These are phyloP conservation scores for Rubus parviflorus DNA, from an alignment of 306 rosid species.

Conservation along the genomic window DNA sequence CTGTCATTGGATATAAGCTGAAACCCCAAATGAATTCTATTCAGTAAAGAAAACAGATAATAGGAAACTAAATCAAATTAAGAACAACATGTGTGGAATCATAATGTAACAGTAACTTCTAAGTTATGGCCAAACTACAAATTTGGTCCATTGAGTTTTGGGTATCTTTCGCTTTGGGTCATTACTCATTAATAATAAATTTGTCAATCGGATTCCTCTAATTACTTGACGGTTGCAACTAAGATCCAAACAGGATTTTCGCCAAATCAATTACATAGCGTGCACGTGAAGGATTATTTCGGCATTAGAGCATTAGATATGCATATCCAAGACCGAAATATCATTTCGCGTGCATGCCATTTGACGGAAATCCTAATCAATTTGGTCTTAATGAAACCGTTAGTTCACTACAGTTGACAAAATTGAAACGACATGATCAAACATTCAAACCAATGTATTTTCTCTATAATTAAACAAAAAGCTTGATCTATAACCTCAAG, in stretches of 20 bases:
- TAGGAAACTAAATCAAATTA: neutral
- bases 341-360: neutral
- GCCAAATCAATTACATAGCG: neutral
- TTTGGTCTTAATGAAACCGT: neutral
- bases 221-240: neutral
- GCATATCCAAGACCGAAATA: neutral
- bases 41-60: neutral
- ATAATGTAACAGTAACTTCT: neutral
- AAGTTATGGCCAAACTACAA: neutral
- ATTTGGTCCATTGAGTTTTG: neutral
- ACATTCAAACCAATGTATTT: neutral
- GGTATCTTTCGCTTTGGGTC: neutral
- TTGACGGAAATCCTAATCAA: too few species aligned
- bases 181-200: neutral
- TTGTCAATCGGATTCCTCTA: neutral
- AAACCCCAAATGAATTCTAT: neutral
- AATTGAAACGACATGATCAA: neutral
- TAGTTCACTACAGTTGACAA: neutral
- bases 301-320: slow-evolving; percentile 10
- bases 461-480: neutral
- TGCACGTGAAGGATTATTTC: neutral
- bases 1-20: slow-evolving; percentile 40
- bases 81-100: neutral
- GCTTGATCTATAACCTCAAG: neutral
- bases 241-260: neutral